Evolutionary conservation across 352 stramenopile genomes (phyloP).

Genomic region (Phytophthora europaea): DNA sequence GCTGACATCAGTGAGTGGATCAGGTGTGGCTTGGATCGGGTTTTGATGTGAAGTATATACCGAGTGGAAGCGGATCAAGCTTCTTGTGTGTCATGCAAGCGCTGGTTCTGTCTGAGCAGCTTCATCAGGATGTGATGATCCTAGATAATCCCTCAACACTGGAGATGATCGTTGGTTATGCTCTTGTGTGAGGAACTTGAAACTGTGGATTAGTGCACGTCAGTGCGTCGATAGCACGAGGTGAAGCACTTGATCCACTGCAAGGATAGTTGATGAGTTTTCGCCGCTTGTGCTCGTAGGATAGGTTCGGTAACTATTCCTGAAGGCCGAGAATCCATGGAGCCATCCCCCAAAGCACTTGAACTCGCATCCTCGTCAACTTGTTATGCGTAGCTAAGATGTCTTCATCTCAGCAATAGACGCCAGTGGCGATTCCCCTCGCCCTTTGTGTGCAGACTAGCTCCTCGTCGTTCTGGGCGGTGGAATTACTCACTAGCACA

Average conservation of each 20-base stretch:
- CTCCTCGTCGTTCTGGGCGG: slow-evolving; percentile 26
- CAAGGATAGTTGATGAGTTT: not conserved
- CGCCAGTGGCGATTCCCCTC: slow-evolving; percentile 1
- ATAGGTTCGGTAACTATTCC: not conserved
- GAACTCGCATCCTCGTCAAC: not conserved
- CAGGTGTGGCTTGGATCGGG: not conserved
- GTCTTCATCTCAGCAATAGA: not conserved
- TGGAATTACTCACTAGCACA: slow-evolving; percentile 20
- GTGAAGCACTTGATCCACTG: not conserved
- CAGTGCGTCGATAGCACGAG: not conserved
- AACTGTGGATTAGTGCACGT: not conserved
- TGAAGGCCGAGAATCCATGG: not conserved
- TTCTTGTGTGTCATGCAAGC: not conserved
- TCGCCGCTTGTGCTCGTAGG: not conserved
- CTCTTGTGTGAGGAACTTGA: not conserved
- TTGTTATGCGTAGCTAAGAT: slow-evolving; percentile 3
- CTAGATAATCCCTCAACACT: not conserved
- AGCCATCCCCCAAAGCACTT: not conserved
- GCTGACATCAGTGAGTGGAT: not conserved
- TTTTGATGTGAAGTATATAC: not conserved
- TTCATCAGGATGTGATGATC: not conserved
- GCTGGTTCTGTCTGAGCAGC: not conserved
- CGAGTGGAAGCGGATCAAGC: not conserved
- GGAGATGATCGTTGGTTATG: not conserved
- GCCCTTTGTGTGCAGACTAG: not conserved